Base-by-base conservation (phyloP, 768 basidiomycete species). In the Suillus cothurnatus region DNA sequence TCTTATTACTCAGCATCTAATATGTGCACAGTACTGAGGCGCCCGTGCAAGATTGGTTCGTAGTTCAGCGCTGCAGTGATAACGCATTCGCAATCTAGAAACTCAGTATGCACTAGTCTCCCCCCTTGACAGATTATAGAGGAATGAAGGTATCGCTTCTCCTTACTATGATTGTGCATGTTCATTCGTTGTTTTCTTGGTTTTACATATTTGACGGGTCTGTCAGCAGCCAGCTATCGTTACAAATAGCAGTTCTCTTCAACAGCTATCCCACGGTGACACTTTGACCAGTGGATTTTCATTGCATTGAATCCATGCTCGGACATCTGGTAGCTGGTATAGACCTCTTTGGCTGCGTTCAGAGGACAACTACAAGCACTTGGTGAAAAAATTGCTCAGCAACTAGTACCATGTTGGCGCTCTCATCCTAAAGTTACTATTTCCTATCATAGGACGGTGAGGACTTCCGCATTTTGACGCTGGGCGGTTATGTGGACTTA, bases 1-100 rank as follows among this genome's bases (percentile, higher is more conserved):
- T 91, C 91, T 23, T 91, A 90, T 70, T 75, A 93, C 72, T 90
- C 91, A 66, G 71, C 78, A 66, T 77, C 74, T 60, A 74, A 85
- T 72, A 72, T 88, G 47, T 50, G 49, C 50, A 4, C 26, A 52
- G 50, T 28, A 26, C 17, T 28, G 17, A 8, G 7, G 50, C 26
- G 47, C 23, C 14, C 14, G 23, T 49, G 47, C 47, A 49, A 49
- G 47, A 15, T 23, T 28, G 8, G 28, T 19, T 28, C 17, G 49
- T 19, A 47, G 47, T 23, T 47, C 12, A 14, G 26, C 50, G 50
- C 14, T 45, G 21, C 47, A 15, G 14, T 15, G 6, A 26, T 50
- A 26, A 26, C 14, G 23, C 15, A 0, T 50, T 50, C 14, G 28
- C 50, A 52, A 52, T 8, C 8, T 8, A 3, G 28, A 52, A 28